phyloP scores from a whole-genome alignment of 371 early-diverging fungal genomes.

The Gilbertella persicaria region DNA sequence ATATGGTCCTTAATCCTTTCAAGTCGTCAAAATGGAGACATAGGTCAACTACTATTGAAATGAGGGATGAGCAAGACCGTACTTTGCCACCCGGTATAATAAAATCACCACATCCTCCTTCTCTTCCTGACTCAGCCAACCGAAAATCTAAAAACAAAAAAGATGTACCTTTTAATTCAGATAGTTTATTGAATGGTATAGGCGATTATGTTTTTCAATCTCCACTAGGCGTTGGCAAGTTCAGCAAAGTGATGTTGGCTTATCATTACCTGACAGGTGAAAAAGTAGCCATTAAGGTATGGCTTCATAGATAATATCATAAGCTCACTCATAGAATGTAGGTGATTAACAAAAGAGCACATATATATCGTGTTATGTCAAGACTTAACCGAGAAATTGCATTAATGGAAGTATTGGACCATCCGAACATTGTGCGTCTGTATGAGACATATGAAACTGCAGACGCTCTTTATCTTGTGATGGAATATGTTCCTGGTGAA shows the following conservation, averaged over 20 bases:
- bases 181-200: constrained; percentile 56
- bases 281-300: constrained; percentile 62
- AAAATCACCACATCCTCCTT: not conserved
- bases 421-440: constrained; percentile 85
- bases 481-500: constrained; percentile 64
- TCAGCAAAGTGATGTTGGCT: constrained; percentile 86
- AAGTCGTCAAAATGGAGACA: constrained; percentile 22
- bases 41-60: constrained; percentile 22
- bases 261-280: constrained; percentile 68
- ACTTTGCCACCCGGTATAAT: constrained; percentile 3
- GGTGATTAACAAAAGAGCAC: constrained; percentile 83
- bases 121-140: not conserved
- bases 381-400: constrained; percentile 85
- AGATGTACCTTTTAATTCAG: constrained; percentile 54
- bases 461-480: constrained; percentile 72
- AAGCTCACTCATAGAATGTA: constrained; percentile 14
- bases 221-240: constrained; percentile 87
- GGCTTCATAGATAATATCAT: not conserved
- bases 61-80: constrained; percentile 9
- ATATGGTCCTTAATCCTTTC: constrained; percentile 24
- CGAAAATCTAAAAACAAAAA: constrained; percentile 6
- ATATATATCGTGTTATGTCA: constrained; percentile 77
- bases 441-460: constrained; percentile 91
- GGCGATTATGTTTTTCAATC: constrained; percentile 82
- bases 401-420: constrained; percentile 85